These are phyloP conservation scores for Paracoccidioides lutzii DNA, from an alignment of 2,329 filamentous ascomycete species.

Conservation along the genomic window DNA sequence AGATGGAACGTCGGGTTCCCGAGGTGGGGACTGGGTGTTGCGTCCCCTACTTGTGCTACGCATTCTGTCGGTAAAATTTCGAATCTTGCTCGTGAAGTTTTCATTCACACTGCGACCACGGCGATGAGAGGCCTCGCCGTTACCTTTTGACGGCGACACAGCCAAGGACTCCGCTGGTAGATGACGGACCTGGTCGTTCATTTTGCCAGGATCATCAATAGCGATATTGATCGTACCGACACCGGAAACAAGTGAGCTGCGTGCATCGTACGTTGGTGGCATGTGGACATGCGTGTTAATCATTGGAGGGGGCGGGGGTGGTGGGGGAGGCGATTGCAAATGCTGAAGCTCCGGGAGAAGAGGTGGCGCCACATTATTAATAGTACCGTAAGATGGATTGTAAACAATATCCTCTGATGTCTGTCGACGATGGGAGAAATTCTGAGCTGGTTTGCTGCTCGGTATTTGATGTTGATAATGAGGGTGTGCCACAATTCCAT, in stretches of 20 bases:
- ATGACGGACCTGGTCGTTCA: conserved; percentile 18
- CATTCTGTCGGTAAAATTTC: conserved; percentile 46
- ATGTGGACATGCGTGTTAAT: conserved; percentile 3
- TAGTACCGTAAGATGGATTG: conserved; percentile 3
- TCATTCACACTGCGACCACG: conserved; percentile 46
- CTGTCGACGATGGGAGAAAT: conserved; percentile 20
- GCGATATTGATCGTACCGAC: conserved; percentile 29
- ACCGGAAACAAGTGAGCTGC: conserved; percentile 23
- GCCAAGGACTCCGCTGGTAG: conserved; percentile 19
- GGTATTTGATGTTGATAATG: conserved; percentile 29
- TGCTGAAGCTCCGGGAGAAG: conserved; percentile 51
- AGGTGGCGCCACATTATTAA: conserved; percentile 26
- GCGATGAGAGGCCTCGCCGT: conserved; percentile 27
- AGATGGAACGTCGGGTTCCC: conserved; percentile 12
- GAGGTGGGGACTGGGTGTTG: conserved; percentile 32
- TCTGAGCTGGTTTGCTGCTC: conserved; percentile 24
- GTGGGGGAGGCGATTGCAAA: conserved; percentile 42
- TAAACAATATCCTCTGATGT: conserved; percentile 14
- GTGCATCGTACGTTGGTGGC: conserved; percentile 9
- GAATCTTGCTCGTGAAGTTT: conserved; percentile 41
- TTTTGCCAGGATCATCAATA: conserved; percentile 21
- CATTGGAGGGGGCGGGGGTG: conserved; percentile 26
- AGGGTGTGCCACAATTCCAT: conserved; percentile 28
- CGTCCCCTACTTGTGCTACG: conserved; percentile 44
- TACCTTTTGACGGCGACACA: conserved; percentile 23